Evolutionary conservation across 257 asterid genomes (phyloP).

Genomic region (Datura wrightii): DNA sequence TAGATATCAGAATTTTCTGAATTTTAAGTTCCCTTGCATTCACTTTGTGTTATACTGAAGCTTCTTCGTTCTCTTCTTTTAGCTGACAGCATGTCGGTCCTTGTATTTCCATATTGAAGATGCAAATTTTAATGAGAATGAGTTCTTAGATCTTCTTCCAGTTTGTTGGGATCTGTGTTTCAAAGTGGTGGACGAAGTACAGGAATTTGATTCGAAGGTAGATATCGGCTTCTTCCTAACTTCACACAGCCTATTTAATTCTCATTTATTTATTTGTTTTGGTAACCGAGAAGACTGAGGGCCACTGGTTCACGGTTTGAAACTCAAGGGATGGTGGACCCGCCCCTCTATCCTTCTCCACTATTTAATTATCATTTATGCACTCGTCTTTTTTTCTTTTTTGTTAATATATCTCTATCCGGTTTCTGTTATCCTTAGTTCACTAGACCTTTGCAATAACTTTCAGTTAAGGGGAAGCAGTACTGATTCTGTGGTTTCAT

Average conservation of each 20-base stretch:
- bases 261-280: slow-evolving; percentile 23
- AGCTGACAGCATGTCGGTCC: slow-evolving; percentile 95
- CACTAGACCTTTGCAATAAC: slow-evolving; percentile 8
- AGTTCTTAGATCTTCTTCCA: slow-evolving; percentile 83
- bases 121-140: slow-evolving; percentile 87
- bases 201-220: slow-evolving; percentile 97
- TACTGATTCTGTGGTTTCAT: not conserved
- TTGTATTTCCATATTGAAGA: slow-evolving; percentile 93
- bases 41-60: slow-evolving; percentile 29
- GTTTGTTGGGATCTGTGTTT: slow-evolving; percentile 90
- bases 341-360: not conserved
- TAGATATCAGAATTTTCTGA: slow-evolving; percentile 33
- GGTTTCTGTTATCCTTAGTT: slow-evolving; percentile 9
- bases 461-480: slow-evolving; percentile 6
- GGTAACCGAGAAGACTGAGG: not conserved
- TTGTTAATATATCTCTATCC: not conserved
- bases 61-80: slow-evolving; percentile 37
- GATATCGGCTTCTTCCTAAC: slow-evolving; percentile 1
- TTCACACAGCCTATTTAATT: not conserved
- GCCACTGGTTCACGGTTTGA: not conserved
- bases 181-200: slow-evolving; percentile 85
- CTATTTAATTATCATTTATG: slow-evolving; percentile 16
- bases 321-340: not conserved
- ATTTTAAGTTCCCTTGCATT: slow-evolving; percentile 4
- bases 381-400: not conserved